These are phyloP conservation scores for Xanthoparmelia taractica DNA, from an alignment of 495 filamentous ascomycete species.

Conservation along the genomic window DNA sequence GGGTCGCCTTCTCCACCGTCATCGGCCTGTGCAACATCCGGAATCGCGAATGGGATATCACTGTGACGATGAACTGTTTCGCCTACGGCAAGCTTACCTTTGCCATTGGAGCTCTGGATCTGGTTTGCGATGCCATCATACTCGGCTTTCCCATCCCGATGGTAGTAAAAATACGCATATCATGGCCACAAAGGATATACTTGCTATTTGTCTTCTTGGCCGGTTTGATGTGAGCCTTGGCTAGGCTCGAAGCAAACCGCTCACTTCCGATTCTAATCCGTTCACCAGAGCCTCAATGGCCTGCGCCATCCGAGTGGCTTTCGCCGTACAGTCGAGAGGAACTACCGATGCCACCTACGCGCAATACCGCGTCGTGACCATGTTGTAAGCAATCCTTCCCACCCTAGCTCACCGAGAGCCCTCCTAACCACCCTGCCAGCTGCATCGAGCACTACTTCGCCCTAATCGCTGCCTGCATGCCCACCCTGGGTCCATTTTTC, in stretches of 20 bases:
- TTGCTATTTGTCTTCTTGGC: slow-evolving; percentile 17
- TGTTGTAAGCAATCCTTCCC: slow-evolving; percentile 11
- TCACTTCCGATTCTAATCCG: not conserved
- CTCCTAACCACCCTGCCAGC: not conserved
- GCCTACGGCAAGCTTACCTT: slow-evolving; percentile 15
- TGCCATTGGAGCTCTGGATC: slow-evolving; percentile 20
- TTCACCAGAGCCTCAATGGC: slow-evolving; percentile 11
- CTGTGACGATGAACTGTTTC: slow-evolving; percentile 20
- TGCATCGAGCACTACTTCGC: slow-evolving; percentile 22
- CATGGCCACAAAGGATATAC: slow-evolving; percentile 17
- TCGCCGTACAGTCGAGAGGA: slow-evolving; percentile 11
- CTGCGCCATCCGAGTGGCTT: slow-evolving; percentile 17
- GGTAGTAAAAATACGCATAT: slow-evolving; percentile 14
- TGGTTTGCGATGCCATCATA: slow-evolving; percentile 15
- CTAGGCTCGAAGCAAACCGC: not conserved
- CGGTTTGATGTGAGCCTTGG: slow-evolving; percentile 12
- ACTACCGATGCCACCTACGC: slow-evolving; percentile 20
- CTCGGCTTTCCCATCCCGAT: slow-evolving; percentile 17
- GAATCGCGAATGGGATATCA: slow-evolving; percentile 16
- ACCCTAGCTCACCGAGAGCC: not conserved
- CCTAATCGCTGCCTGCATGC: slow-evolving; percentile 22
- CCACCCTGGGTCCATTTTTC: slow-evolving; percentile 19
- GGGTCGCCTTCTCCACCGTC: slow-evolving; percentile 13
- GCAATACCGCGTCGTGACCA: slow-evolving; percentile 17
- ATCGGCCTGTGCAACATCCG: slow-evolving; percentile 16